phyloP scores from a whole-genome alignment of 83 land plant genomes.

The Picea abies region DNA sequence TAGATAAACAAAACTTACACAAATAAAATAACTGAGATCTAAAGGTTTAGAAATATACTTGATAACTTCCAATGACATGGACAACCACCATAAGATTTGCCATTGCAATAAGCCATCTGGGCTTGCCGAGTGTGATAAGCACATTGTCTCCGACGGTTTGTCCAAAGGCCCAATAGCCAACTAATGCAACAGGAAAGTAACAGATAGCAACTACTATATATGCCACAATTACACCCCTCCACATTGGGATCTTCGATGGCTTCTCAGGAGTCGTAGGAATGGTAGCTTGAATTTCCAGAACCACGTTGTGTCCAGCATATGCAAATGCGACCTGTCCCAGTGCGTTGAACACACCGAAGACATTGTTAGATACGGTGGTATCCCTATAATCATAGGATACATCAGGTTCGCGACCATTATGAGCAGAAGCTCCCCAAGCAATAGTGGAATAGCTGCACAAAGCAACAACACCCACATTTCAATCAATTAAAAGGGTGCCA shows the following conservation, averaged over 20 bases:
- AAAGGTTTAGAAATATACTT: constrained; percentile 11
- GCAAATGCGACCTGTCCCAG: constrained; percentile 89
- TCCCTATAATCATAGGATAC: constrained; percentile 42
- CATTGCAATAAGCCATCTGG: constrained; percentile 78
- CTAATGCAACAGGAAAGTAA: constrained; percentile 81
- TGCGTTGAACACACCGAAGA: constrained; percentile 73
- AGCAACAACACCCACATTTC: no score
- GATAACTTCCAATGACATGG: constrained; percentile 95
- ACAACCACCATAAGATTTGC: constrained; percentile 89
- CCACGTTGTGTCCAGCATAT: constrained; percentile 96
- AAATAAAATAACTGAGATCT: no score
- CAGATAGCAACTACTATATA: constrained; percentile 84
- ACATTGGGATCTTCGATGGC: constrained; percentile 91
- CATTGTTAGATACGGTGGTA: constrained; percentile 32
- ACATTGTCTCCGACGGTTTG: constrained; percentile 63
- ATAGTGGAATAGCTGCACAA: constrained; percentile 46
- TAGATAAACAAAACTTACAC: no score
- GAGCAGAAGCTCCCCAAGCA: constrained; percentile 79
- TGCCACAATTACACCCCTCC: constrained; percentile 84
- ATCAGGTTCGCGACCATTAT: constrained; percentile 47
- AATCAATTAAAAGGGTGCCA: no score
- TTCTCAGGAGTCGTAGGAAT: constrained; percentile 83
- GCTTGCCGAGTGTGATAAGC: constrained; percentile 54
- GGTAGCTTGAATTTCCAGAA: constrained; percentile 93
- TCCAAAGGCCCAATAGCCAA: constrained; percentile 88